Base-by-base conservation (phyloP, 78 protist species). In the Emiliania huxleyi region DNA sequence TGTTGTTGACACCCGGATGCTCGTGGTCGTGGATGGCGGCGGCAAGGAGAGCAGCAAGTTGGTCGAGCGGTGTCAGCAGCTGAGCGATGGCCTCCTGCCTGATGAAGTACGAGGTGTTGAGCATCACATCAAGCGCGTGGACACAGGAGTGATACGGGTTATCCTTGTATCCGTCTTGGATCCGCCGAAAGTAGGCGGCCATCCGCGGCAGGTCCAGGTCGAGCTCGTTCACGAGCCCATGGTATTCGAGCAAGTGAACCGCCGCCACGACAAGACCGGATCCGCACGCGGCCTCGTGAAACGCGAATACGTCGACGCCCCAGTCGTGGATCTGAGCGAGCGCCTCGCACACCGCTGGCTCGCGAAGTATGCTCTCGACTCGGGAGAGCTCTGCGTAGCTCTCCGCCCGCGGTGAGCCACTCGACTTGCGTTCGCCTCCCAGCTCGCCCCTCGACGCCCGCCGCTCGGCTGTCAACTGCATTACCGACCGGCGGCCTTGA, bases 1-100 rank as follows among this genome's bases (percentile, higher is more conserved):
- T 12, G 46, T 94, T 90, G 91, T 37, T 92, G 33, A 71, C 23
- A 21, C 94, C 95, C 11, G 95, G 93, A 48, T 91, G 95, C 37
- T 91, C 85, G 2, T 71, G 3, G 71, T 93, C 95, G 81, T 93
- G 95, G 48, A 40, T 19, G 43, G 83, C n/a, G 6, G 92, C 87
- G 11, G 92, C 93, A 35, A 69, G 18, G 26, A 93, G 3, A 38
- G 40, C 0, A 6, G 75, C 87, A 43, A 92, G 48, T 43, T 2
- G 11, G 46, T 90, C 91, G 85, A 77, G 85, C 23, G 85, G 85
- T 22, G 48, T 40, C 18, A 40, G 0, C 44, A 40, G 21, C 25
- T 40, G 26, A 22, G 4, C n/a, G 6, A 77, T 3, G 48, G n/a
- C 25, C 48, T 35, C 21, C 33, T 12, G 26, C 46, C 46, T 45